These are phyloP conservation scores for Penicillium flavigenum DNA, from an alignment of 495 filamentous ascomycete species.

Conservation along the genomic window DNA sequence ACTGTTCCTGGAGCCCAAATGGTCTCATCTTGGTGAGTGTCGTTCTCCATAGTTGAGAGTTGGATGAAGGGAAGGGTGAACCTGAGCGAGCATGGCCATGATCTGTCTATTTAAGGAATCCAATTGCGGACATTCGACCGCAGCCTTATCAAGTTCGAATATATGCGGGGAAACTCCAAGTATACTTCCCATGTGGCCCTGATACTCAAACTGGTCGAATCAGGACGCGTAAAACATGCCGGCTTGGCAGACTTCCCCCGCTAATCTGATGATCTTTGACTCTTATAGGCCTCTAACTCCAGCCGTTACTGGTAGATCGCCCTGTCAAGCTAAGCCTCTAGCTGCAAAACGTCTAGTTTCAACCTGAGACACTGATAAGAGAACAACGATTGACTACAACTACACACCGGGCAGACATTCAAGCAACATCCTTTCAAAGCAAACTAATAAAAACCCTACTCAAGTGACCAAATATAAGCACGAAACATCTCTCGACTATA, in stretches of 20 bases:
- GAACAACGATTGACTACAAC: neutral
- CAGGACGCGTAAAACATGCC: constrained; percentile 19
- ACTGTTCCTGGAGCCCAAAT: constrained; percentile 32
- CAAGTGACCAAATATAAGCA: constrained; percentile 11
- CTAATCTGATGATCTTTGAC: neutral
- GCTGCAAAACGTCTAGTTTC: no score
- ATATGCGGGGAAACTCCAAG: constrained; percentile 10
- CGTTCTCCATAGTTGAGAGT: constrained; percentile 13
- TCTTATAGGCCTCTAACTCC: neutral
- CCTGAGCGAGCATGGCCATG: neutral
- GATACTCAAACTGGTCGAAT: constrained; percentile 19
- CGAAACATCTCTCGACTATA: constrained; percentile 12
- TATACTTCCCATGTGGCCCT: no score
- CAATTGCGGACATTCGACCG: neutral
- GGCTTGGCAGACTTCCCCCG: constrained; percentile 16
- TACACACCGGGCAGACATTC: neutral
- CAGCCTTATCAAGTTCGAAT: constrained; percentile 11
- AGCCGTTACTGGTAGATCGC: no score
- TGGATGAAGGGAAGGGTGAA: neutral
- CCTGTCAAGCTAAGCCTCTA: no score
- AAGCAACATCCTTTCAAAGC: neutral
- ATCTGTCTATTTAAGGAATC: neutral
- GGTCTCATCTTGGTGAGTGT: constrained; percentile 20
- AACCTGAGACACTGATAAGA: no score
- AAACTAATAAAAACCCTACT: neutral